Conservation (phyloP, 2,329 filamentous ascomycete genomes). For the Penicillium sclerotigenum region DNA sequence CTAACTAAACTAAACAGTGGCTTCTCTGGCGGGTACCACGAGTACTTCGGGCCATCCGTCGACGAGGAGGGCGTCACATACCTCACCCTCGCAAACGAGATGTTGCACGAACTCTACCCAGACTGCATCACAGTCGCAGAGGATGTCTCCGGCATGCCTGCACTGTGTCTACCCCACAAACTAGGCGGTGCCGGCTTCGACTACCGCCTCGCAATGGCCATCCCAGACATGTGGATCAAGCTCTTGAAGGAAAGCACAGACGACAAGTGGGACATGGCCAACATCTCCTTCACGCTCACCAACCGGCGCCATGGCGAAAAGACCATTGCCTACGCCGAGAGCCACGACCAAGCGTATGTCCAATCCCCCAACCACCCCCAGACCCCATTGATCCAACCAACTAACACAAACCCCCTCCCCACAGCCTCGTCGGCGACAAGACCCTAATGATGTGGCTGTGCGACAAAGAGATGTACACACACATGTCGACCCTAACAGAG, state of each 20-base stretch:
- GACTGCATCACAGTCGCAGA: conserved; percentile 88
- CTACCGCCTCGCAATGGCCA: conserved; percentile 94
- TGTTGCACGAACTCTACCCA: conserved; percentile 88
- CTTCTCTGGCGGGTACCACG: conserved; percentile 96
- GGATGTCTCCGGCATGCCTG: conserved; percentile 97
- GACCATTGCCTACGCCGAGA: conserved; percentile 96
- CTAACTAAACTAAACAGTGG: conserved; percentile 54
- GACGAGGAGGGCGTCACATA: conserved; percentile 94
- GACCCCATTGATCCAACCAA: neutral
- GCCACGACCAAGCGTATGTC: conserved; percentile 92
- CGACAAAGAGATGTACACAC: conserved; percentile 93
- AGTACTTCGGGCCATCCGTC: conserved; percentile 87
- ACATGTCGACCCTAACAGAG: conserved; percentile 87
- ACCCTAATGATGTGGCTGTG: conserved; percentile 97
- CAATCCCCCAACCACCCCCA: neutral
- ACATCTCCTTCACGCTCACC: conserved; percentile 80
- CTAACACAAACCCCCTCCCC: neutral
- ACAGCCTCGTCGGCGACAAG: conserved; percentile 90
- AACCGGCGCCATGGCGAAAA: conserved; percentile 95
- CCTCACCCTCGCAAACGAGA: conserved; percentile 92
- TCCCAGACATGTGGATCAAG: conserved; percentile 99
- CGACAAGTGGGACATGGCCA: conserved; percentile 84
- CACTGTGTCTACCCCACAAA: conserved; percentile 80
- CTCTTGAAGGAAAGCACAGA: conserved; percentile 91
- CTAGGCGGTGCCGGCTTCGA: conserved; percentile 94